phyloP scores from a whole-genome alignment of 345 rosid species.

The Populus euphratica region DNA sequence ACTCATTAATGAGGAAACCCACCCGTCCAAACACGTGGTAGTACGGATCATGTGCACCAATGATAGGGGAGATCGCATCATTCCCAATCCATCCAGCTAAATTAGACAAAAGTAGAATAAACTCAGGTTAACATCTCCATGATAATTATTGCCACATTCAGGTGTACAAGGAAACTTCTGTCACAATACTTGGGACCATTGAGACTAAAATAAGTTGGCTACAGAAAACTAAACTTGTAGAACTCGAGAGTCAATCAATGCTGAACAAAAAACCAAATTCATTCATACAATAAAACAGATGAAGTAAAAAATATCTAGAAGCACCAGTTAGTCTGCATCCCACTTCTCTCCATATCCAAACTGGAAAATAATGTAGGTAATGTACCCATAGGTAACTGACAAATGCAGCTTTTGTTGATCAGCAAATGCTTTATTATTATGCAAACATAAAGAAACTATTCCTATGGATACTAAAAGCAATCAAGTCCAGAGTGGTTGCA shows the following conservation, averaged over 20 bases:
- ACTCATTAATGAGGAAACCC: slow-evolving; percentile 25
- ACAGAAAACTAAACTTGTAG: background rate
- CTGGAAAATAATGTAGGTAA: too few relatives aligned
- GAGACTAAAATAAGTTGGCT: background rate
- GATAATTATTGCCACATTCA: slow-evolving; percentile 1
- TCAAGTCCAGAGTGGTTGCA: background rate
- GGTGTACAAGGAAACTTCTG: slow-evolving; percentile 1
- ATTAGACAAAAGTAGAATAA: background rate
- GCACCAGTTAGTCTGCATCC: background rate
- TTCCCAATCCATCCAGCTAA: slow-evolving; percentile 97
- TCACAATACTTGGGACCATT: background rate
- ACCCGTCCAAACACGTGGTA: slow-evolving; percentile 77
- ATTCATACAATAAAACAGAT: background rate
- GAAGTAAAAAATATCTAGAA: background rate
- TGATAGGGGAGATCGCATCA: slow-evolving; percentile 84
- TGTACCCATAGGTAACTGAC: too few relatives aligned
- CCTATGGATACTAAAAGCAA: background rate
- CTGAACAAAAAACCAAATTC: too few relatives aligned
- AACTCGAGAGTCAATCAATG: background rate
- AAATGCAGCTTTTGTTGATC: background rate
- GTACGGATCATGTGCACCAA: slow-evolving; percentile 84
- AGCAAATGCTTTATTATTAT: background rate
- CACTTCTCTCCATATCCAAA: background rate
- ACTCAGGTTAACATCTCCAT: slow-evolving; percentile 9
- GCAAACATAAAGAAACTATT: background rate